These are phyloP conservation scores for Cercospora canescens DNA, from an alignment of 2,329 filamentous ascomycete species.

Conservation along the genomic window DNA sequence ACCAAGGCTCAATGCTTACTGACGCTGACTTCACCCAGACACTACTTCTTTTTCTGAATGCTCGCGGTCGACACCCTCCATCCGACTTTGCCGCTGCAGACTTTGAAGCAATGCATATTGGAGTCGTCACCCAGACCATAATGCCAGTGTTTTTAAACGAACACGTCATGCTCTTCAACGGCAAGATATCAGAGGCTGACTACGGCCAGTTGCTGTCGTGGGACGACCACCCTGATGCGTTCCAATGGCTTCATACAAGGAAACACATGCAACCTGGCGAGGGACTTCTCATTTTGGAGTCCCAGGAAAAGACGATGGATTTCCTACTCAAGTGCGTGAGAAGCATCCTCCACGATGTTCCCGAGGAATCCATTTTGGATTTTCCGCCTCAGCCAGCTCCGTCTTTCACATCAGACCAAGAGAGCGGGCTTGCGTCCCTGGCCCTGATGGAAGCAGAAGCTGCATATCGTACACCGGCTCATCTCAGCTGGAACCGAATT, in stretches of 20 bases:
- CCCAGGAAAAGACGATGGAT: constrained; percentile 4
- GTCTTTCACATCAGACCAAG: background rate
- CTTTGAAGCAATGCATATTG: constrained; percentile 8
- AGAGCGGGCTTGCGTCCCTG: constrained; percentile 2
- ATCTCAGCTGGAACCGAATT: constrained; percentile 9
- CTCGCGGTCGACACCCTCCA: constrained; percentile 6
- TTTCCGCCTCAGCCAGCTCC: background rate
- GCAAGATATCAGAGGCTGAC: background rate
- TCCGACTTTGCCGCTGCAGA: constrained; percentile 15
- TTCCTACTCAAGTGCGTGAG: background rate
- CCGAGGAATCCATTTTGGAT: background rate
- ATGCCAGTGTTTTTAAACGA: background rate
- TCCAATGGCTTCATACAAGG: constrained; percentile 1
- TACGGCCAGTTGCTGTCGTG: constrained; percentile 6
- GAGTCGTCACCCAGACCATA: background rate
- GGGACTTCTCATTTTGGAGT: constrained; percentile 14
- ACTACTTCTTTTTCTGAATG: constrained; percentile 11
- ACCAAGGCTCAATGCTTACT: background rate
- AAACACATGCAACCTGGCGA: constrained; percentile 7
- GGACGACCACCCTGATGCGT: constrained; percentile 11
- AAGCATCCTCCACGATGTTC: constrained; percentile 12
- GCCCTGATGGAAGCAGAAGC: constrained; percentile 7
- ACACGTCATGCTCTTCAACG: constrained; percentile 14
- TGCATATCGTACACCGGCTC: constrained; percentile 5
- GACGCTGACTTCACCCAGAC: background rate